Conservation (phyloP, 495 filamentous ascomycete species). For the Opeltia flavorubescens region DNA sequence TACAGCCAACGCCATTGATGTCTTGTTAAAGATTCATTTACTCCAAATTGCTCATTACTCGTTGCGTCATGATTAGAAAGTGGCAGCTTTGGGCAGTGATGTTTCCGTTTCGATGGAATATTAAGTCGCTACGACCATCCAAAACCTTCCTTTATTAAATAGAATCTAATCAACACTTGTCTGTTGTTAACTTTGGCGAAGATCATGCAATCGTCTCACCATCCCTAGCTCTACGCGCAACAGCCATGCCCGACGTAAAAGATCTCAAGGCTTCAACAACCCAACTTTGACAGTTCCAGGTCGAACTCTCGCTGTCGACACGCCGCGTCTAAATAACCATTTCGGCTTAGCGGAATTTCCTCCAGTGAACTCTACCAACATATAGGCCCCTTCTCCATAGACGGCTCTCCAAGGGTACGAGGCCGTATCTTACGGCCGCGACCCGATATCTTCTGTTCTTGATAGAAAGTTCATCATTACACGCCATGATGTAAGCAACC, state of each 20-base stretch:
- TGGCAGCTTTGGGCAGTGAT: no score
- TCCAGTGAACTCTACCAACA: neutral
- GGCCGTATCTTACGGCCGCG: neutral
- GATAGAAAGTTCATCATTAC: no score
- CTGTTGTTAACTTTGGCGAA: neutral
- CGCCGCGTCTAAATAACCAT: neutral
- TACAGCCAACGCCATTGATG: no score
- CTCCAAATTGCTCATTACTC: no score
- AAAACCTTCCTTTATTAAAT: no score
- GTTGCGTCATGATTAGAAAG: no score
- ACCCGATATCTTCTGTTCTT: neutral
- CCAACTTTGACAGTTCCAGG: neutral
- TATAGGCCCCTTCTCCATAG: neutral
- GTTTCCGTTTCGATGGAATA: constrained; percentile 19
- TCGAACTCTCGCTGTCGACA: neutral
- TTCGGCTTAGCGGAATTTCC: neutral
- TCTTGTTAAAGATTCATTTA: no score
- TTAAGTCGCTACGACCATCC: no score
- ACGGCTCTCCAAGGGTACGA: neutral
- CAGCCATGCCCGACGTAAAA: neutral
- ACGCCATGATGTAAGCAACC: no score
- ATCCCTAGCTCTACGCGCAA: neutral
- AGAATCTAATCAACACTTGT: no score
- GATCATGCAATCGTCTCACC: neutral
- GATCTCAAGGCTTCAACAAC: neutral